A percentile compares a stretch with the other conserved stretches of the same genome.
Conservation (phyloP, 805 yeast species). For the Kazachstania kunashirensis region DNA sequence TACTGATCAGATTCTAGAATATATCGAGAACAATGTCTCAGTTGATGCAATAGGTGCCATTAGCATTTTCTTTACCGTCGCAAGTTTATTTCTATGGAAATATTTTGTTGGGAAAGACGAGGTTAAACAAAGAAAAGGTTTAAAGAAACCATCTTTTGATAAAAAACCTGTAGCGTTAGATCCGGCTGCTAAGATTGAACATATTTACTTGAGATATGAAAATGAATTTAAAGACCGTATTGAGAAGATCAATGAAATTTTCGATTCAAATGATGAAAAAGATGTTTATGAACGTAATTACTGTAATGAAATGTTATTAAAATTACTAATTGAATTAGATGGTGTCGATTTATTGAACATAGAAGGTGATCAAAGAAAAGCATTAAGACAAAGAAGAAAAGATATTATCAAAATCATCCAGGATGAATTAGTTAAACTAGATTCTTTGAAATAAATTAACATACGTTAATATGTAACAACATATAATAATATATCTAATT, state of each 20-base stretch:
- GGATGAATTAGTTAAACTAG: slow-evolving; percentile 46
- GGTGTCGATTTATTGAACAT: slow-evolving; percentile 39
- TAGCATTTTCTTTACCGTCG: slow-evolving; percentile 12
- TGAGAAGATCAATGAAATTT: slow-evolving; percentile 12
- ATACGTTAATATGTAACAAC: background rate
- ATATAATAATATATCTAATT: background rate
- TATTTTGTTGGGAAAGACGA: background rate
- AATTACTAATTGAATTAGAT: slow-evolving; percentile 57
- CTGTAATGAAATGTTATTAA: slow-evolving; percentile 58
- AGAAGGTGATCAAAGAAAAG: slow-evolving; percentile 36
- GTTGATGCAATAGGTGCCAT: slow-evolving; percentile 5
- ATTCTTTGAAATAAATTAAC: slow-evolving; percentile 20
- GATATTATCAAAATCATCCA: slow-evolving; percentile 53
- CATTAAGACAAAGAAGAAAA: slow-evolving; percentile 49
- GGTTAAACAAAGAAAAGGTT: slow-evolving; percentile 1
- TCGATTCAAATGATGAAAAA: slow-evolving; percentile 19
- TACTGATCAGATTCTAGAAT: background rate
- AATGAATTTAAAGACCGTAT: slow-evolving; percentile 22
- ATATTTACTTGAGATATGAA: slow-evolving; percentile 18
- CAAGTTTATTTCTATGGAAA: slow-evolving; percentile 13
- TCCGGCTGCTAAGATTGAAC: slow-evolving; percentile 20
- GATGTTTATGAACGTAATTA: slow-evolving; percentile 41
- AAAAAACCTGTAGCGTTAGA: slow-evolving; percentile 16
- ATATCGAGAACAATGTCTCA: background rate
- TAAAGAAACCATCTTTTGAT: background rate